A percentile compares a stretch with the other conserved stretches of the same genome.
Evolutionary conservation across 345 rosid species (phyloP).

Genomic region (Cochlearia excelsa): DNA sequence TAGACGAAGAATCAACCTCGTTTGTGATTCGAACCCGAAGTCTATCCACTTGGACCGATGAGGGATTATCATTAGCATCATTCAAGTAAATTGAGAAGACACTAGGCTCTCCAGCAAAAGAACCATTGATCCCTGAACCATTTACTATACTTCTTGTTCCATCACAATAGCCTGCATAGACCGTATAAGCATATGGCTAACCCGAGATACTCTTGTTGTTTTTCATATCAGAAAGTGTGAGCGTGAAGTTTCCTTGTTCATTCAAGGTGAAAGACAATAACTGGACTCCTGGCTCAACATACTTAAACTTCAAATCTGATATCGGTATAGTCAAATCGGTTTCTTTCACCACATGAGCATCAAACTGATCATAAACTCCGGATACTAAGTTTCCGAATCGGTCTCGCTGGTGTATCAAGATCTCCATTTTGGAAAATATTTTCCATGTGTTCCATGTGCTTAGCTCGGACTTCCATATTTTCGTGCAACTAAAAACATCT

Average conservation of each 20-base stretch:
- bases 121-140: slow-evolving; percentile 78
- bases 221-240: slow-evolving; percentile 67
- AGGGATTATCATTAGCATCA: slow-evolving; percentile 68
- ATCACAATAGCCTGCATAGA: slow-evolving; percentile 79
- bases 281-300: slow-evolving; percentile 69
- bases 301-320: slow-evolving; percentile 61
- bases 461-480: slow-evolving; percentile 59
- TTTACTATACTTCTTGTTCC: slow-evolving; percentile 66
- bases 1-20: slow-evolving; percentile 44
- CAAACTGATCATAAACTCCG: slow-evolving; percentile 63
- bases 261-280: slow-evolving; percentile 59
- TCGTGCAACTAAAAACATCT: slow-evolving; percentile 59
- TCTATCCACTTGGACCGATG: slow-evolving; percentile 53
- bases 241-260: slow-evolving; percentile 75
- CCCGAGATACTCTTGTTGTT: slow-evolving; percentile 60
- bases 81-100: slow-evolving; percentile 57
- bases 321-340: slow-evolving; percentile 78
- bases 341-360: slow-evolving; percentile 62
- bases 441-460: slow-evolving; percentile 82
- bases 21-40: slow-evolving; percentile 53
- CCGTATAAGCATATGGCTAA: slow-evolving; percentile 70
- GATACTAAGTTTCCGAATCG: slow-evolving; percentile 62
- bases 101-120: slow-evolving; percentile 57
- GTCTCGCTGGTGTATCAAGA: slow-evolving; percentile 65
- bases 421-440: slow-evolving; percentile 79